phyloP scores from a whole-genome alignment of 2,329 filamentous ascomycete genomes.

The Coniella lustricola region DNA sequence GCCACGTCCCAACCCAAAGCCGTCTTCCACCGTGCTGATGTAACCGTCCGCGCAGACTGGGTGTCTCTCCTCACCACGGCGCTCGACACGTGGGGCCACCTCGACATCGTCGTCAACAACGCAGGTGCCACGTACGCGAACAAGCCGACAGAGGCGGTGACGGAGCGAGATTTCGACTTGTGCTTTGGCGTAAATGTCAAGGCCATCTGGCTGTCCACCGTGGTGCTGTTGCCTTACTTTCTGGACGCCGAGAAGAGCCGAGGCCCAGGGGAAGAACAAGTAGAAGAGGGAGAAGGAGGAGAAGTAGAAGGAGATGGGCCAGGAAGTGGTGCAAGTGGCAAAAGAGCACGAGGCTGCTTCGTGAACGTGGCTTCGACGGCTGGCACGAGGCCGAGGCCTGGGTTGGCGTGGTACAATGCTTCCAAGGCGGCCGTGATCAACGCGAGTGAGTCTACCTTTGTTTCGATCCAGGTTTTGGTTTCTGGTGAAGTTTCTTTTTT shows the following conservation, averaged over 20 bases:
- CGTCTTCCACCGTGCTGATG: conserved; percentile 33
- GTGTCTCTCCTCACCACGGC: conserved; percentile 38
- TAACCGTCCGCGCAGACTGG: conserved; percentile 48
- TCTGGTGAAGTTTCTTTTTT: no score
- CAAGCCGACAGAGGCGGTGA: conserved; percentile 57
- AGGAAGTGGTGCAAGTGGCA: no score
- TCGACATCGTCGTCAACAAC: conserved; percentile 57
- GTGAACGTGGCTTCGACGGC: conserved; percentile 62
- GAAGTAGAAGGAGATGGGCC: no score
- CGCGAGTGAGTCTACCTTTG: conserved; percentile 34
- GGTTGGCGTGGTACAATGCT: conserved; percentile 64
- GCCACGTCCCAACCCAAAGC: conserved; percentile 22
- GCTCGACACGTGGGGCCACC: conserved; percentile 38
- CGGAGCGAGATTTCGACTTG: conserved; percentile 58
- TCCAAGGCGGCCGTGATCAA: conserved; percentile 60
- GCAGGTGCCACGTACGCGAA: conserved; percentile 53
- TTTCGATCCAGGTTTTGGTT: no score
- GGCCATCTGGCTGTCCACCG: conserved; percentile 54
- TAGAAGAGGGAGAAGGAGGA: no score
- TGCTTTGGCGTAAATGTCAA: conserved; percentile 65
- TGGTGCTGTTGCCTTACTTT: conserved; percentile 54
- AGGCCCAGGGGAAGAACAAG: no score
- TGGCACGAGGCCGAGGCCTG: conserved; percentile 51
- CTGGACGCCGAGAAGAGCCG: conserved; percentile 33
- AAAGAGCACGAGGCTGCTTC: conserved; percentile 43